Evolutionary conservation across 345 rosid genomes (phyloP).

Genomic region (Gossypium thurberi): DNA sequence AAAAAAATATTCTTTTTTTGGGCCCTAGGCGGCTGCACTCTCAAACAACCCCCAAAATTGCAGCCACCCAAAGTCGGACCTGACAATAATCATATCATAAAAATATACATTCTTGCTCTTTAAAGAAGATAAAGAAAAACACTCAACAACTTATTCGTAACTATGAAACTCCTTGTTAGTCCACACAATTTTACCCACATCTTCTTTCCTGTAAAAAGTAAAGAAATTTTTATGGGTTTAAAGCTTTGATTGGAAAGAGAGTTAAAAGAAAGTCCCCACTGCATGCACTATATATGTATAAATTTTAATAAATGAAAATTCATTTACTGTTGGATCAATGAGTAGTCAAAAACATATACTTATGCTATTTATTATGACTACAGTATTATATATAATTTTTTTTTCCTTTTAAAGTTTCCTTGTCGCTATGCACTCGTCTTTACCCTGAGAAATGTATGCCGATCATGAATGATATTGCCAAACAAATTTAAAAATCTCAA

Average conservation of each 20-base stretch:
- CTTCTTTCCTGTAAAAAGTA: background rate
- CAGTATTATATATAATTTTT: background rate
- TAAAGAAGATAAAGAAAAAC: too few relatives aligned
- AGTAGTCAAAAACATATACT: background rate
- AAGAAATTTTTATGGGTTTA: background rate
- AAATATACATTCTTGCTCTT: too few relatives aligned
- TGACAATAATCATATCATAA: too few relatives aligned
- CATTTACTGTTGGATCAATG: background rate
- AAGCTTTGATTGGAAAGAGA: background rate
- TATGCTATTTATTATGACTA: background rate
- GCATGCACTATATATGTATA: background rate
- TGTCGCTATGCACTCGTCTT: constrained; percentile 14
- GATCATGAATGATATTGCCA: constrained; percentile 7
- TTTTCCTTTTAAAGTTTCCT: background rate
- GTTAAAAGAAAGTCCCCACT: background rate
- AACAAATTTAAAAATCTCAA: constrained; percentile 12
- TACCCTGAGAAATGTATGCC: constrained; percentile 1
- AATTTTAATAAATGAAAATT: background rate
- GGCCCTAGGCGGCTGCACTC: fast-evolving
- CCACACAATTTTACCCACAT: background rate
- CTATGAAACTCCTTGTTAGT: background rate
- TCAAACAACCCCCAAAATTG: too few relatives aligned
- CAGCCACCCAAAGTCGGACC: fast-evolving
- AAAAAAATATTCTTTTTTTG: too few relatives aligned
- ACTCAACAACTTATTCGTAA: too few relatives aligned